Percentiles rank a stretch among this genome's conserved stretches.
These are phyloP conservation scores for Neurospora hispaniola DNA, from an alignment of 495 filamentous ascomycete species.

Conservation along the genomic window DNA sequence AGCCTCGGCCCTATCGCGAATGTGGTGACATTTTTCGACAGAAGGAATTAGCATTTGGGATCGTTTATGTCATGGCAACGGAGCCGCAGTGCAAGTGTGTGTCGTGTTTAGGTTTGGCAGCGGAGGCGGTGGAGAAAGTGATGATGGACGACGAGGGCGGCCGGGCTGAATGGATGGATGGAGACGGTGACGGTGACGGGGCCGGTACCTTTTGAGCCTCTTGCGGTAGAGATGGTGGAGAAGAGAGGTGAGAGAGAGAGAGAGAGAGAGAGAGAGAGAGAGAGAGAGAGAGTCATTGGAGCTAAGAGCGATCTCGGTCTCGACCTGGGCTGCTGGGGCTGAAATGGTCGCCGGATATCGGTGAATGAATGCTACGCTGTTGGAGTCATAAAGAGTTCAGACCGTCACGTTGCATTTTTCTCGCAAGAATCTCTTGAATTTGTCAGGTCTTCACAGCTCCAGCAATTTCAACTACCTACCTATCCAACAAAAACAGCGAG, in stretches of 20 bases:
- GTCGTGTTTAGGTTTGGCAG: not conserved
- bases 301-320: not conserved
- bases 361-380: not conserved
- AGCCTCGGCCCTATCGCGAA: not conserved
- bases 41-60: not conserved
- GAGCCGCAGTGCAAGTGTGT: not conserved
- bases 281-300: not conserved
- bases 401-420: not conserved
- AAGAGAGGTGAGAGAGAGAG: not conserved
- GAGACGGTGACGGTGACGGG: not conserved
- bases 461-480: no score
- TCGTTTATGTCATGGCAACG: not conserved
- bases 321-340: not conserved
- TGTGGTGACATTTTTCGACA: not conserved
- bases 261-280: no score
- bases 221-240: not conserved
- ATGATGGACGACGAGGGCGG: not conserved
- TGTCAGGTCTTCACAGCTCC: not conserved
- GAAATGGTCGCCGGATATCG: not conserved
- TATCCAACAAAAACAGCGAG: no score
- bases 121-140: not conserved
- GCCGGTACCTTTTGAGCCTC: not conserved
- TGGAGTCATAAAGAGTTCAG: not conserved
- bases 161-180: not conserved
- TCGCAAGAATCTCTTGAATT: not conserved